phyloP scores from a whole-genome alignment of 2,329 filamentous ascomycete species.

The Sclerotinia trifoliorum region DNA sequence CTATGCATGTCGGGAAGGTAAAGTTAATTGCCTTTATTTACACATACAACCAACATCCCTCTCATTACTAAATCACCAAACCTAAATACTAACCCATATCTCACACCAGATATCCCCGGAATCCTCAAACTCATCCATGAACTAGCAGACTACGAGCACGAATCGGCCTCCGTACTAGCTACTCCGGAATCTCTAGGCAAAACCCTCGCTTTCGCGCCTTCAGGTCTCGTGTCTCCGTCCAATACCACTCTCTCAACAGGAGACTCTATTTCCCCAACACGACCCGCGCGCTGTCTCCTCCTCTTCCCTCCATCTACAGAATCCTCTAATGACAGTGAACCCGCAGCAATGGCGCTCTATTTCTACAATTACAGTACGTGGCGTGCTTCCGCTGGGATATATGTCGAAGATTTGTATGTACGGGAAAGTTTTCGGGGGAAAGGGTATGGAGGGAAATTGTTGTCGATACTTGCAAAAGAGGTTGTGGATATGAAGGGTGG shows the following conservation, averaged over 20 bases:
- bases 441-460: conserved; percentile 76
- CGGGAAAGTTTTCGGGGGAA: conserved; percentile 65
- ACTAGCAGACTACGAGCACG: conserved; percentile 85
- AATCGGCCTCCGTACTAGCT: conserved; percentile 70
- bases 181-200: conserved; percentile 69
- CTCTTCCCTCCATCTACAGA: conserved; percentile 50
- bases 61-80: no score
- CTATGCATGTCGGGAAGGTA: conserved; percentile 19
- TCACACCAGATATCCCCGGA: conserved; percentile 65
- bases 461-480: conserved; percentile 77
- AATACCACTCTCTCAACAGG: conserved; percentile 46
- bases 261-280: conserved; percentile 53
- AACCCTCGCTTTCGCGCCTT: conserved; percentile 75
- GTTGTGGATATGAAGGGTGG: conserved; percentile 69
- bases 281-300: conserved; percentile 75
- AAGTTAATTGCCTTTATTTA: background rate
- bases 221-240: conserved; percentile 45
- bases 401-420: conserved; percentile 92
- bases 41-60: background rate
- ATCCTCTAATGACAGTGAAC: conserved; percentile 29
- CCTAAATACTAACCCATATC: background rate
- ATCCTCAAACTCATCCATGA: conserved; percentile 82
- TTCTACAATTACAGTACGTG: conserved; percentile 97
- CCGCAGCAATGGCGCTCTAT: conserved; percentile 80
- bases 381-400: conserved; percentile 83